These are phyloP conservation scores for Teunomyces tritomae DNA, from an alignment of 805 yeast species.

Conservation along the genomic window DNA sequence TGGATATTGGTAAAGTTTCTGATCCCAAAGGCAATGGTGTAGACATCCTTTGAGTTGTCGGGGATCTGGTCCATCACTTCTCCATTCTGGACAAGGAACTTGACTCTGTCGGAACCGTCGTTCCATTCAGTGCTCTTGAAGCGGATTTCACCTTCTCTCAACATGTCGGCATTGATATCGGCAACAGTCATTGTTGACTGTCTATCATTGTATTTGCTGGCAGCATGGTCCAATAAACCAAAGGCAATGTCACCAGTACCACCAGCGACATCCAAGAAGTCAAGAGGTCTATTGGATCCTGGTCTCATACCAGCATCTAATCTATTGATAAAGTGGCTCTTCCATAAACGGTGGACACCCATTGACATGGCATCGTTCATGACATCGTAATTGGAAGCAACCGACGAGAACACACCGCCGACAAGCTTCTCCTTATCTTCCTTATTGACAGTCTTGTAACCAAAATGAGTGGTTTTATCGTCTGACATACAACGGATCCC, in stretches of 20 bases:
- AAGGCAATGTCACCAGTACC: conserved; percentile 99
- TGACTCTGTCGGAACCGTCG: conserved; percentile 60
- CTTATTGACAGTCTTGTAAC: conserved; percentile 76
- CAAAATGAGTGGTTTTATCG: conserved; percentile 81
- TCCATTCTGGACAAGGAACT: conserved; percentile 88
- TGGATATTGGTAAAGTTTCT: conserved; percentile 94
- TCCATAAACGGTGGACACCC: conserved; percentile 95
- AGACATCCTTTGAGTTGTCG: conserved; percentile 87
- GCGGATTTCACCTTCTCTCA: conserved; percentile 85
- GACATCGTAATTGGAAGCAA: conserved; percentile 88
- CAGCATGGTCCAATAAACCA: conserved; percentile 90
- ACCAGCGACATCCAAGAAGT: conserved; percentile 95
- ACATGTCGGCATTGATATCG: conserved; percentile 95
- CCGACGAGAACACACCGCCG: conserved; percentile 90
- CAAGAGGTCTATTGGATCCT: conserved; percentile 71
- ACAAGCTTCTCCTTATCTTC: conserved; percentile 78
- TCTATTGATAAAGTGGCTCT: conserved; percentile 80
- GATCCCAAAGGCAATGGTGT: conserved; percentile 96
- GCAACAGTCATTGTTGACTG: conserved; percentile 83
- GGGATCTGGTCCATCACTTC: conserved; percentile 81
- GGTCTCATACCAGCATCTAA: conserved; percentile 94
- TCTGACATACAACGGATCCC: conserved; percentile 5
- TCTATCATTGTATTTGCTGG: conserved; percentile 68
- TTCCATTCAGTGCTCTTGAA: conserved; percentile 58
- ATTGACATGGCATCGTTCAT: conserved; percentile 98